Evolutionary conservation across 2,329 filamentous ascomycete genomes (phyloP), one percentile per base, ranked within the genome.

Genomic region (Berkeleyomyces basicola): DNA sequence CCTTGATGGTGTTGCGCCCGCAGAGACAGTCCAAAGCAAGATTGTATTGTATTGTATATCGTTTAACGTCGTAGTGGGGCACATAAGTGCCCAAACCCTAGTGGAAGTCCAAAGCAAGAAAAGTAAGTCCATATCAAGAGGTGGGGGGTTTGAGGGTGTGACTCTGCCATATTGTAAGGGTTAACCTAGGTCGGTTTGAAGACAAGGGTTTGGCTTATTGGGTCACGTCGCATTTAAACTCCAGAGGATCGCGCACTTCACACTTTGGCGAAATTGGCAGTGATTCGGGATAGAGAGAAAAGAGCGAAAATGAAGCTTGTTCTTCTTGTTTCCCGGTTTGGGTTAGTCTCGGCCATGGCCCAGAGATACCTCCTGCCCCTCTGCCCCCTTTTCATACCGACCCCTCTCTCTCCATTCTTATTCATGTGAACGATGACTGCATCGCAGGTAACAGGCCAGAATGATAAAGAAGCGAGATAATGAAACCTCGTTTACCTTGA

Each of bases 191-290:
- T 31, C 43, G 16, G 11, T 5, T 3, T 46, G 5, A 3, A 46
- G 10, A 46, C 43, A n/a, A 46, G 43, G 43, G 43, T 46, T 46
- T 46, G 11, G 23, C 23, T 23, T 2, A 23, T 31, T n/a, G 7
- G 49, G 51, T 16, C 31, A 55, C 33, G 33, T 39, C 14, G 33
- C 14, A 55, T 55, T 55, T 37, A 37, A 36, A 36, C 11, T 31
- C 33, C 23, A 37, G 5, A 39, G 51, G 51, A 55, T 55, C 46
- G n/a, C 31, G 33, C 51, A 55, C 51, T 55, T 55, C 51, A 55
- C 51, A 55, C 33, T 55, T 55, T 55, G 51, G 51, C 51, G 51
- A 55, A 55, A 55, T 55, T 55, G 51, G 51, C 36, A 55, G n/a
- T 55, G 33, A 55, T 39, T 16, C 7, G 33, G 11, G 11, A 46